phyloP scores from a whole-genome alignment of 805 yeast genomes.

The Cyberlindnera suaveolens region DNA sequence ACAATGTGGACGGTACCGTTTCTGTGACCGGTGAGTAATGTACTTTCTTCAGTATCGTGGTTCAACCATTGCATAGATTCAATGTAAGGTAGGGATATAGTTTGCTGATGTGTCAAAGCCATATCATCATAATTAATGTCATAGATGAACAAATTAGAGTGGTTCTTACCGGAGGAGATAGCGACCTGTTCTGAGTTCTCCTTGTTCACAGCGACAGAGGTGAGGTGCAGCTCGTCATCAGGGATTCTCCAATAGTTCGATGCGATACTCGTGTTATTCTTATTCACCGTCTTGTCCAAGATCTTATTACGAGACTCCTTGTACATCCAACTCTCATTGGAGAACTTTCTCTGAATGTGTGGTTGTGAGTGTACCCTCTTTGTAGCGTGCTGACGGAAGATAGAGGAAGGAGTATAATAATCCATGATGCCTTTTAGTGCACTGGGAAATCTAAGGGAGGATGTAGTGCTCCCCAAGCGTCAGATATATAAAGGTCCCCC shows the following conservation, averaged over 20 bases:
- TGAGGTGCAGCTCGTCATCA: conserved; percentile 35
- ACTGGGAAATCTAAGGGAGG: too few relatives aligned
- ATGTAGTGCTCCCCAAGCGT: too few relatives aligned
- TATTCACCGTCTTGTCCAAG: conserved; percentile 37
- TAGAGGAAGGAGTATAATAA: conserved; percentile 20
- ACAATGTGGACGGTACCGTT: conserved; percentile 72
- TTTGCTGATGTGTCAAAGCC: conserved; percentile 48
- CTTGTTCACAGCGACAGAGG: conserved; percentile 33
- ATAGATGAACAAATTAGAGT: conserved; percentile 46
- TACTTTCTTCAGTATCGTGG: conserved; percentile 28
- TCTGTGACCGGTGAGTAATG: conserved; percentile 66
- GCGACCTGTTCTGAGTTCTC: conserved; percentile 35
- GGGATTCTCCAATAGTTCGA: conserved; percentile 25
- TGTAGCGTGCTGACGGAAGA: conserved; percentile 24
- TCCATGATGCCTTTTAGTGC: conserved; percentile 8
- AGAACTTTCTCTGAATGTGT: conserved; percentile 4
- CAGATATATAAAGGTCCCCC: too few relatives aligned
- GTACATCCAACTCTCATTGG: conserved; percentile 20
- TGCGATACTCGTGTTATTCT: conserved; percentile 29
- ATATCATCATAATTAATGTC: conserved; percentile 34
- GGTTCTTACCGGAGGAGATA: conserved; percentile 41
- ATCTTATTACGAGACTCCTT: conserved; percentile 25
- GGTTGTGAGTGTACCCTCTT: conserved; percentile 2
- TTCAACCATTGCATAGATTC: conserved; percentile 49
- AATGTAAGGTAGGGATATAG: conserved; percentile 53